A percentile compares a stretch with the other conserved stretches of the same genome.
Evolutionary conservation across 768 basidiomycete species (phyloP).

Genomic region (Porpolomopsis calyptriformis): DNA sequence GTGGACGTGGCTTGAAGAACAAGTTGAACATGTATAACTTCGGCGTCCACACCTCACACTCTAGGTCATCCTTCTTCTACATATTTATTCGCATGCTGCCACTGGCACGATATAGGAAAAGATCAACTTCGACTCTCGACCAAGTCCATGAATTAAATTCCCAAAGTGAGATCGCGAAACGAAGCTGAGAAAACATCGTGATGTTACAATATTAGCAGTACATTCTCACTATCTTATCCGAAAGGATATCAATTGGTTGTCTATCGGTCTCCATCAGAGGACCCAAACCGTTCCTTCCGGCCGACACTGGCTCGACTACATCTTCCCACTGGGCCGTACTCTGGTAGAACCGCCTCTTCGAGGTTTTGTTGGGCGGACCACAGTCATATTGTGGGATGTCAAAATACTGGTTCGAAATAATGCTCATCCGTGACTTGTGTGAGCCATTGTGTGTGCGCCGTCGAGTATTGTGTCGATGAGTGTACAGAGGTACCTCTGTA

Average conservation of each 20-base stretch:
- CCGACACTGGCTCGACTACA: constrained; percentile 15
- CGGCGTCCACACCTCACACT: no score
- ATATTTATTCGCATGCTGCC: no score
- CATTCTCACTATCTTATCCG: no score
- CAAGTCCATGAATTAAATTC: no score
- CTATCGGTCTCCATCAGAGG: neutral
- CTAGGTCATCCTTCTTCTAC: no score
- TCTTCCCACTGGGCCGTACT: constrained; percentile 31
- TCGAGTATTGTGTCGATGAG: constrained; percentile 16
- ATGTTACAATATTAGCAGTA: no score
- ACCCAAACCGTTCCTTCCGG: constrained; percentile 1
- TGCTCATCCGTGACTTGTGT: constrained; percentile 52
- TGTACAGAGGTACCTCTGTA: constrained; percentile 36
- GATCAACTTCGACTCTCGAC: no score
- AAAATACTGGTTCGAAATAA: constrained; percentile 49
- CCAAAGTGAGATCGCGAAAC: no score
- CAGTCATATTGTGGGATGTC: constrained; percentile 38
- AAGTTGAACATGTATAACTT: constrained; percentile 16
- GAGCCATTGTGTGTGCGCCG: constrained; percentile 14
- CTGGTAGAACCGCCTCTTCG: constrained; percentile 51
- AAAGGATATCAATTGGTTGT: no score
- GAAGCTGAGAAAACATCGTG: no score
- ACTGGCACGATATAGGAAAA: no score
- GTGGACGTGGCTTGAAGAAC: constrained; percentile 36
- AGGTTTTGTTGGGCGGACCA: constrained; percentile 21